Conservation (phyloP, 2,329 filamentous ascomycete species). For the Chalaropsis thielavioides region DNA sequence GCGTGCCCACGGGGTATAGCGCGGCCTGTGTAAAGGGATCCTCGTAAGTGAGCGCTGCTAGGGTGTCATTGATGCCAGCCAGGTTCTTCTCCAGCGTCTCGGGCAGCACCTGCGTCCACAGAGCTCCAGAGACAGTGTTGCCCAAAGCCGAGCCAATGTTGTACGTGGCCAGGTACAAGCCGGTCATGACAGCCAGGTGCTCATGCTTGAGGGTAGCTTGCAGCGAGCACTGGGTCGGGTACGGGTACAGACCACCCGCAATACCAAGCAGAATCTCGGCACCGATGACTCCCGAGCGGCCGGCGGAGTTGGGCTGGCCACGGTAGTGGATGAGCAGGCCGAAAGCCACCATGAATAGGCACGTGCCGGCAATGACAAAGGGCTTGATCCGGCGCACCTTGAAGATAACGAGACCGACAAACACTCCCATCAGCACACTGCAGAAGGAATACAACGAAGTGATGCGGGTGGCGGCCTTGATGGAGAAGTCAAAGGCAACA, state of each 20-base stretch:
- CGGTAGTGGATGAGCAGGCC: conserved; percentile 50
- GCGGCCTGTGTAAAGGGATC: conserved; percentile 25
- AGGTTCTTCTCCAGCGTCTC: conserved; percentile 29
- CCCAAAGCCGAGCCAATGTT: conserved; percentile 48
- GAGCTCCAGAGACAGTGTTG: conserved; percentile 44
- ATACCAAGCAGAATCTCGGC: conserved; percentile 49
- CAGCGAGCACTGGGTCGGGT: conserved; percentile 33
- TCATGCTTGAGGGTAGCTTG: conserved; percentile 32
- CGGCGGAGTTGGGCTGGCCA: conserved; percentile 31
- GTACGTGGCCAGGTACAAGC: conserved; percentile 47
- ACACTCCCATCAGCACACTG: conserved; percentile 42
- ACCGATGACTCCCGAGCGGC: conserved; percentile 43
- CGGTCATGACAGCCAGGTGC: conserved; percentile 49
- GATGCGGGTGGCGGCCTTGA: conserved; percentile 43
- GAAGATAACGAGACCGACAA: conserved; percentile 43
- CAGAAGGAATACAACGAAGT: conserved; percentile 42
- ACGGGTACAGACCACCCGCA: conserved; percentile 47
- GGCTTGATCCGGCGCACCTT: conserved; percentile 44
- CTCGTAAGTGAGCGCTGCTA: conserved; percentile 26
- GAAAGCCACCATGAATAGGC: conserved; percentile 49
- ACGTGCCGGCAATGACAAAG: conserved; percentile 48
- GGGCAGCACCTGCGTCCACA: conserved; percentile 47
- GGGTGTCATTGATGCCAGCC: conserved; percentile 26
- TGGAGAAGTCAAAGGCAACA: conserved; percentile 45
- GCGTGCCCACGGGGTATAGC: conserved; percentile 29